Evolutionary conservation across 176 grass and related monocot genomes (phyloP).

Genomic region (Oryza australiensis): DNA sequence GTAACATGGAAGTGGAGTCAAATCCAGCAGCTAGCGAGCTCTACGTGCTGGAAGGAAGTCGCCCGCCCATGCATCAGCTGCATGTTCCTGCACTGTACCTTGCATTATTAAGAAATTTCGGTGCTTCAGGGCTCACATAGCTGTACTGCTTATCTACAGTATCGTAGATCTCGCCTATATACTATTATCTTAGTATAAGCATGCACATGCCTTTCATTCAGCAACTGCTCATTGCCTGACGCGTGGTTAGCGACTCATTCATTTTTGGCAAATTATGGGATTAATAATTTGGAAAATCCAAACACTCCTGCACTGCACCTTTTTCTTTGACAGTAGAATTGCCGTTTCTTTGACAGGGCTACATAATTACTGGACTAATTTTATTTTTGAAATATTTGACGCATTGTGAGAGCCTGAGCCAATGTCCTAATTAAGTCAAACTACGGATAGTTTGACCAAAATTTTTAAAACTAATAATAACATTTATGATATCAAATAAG

Average conservation of each 20-base stretch:
- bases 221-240: slow-evolving; percentile 2
- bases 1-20: neutral
- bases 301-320: neutral
- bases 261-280: neutral
- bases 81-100: slow-evolving; percentile 39
- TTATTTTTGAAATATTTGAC: too few relatives aligned
- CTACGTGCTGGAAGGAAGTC: slow-evolving; percentile 13
- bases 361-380: too few relatives aligned
- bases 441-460: too few relatives aligned
- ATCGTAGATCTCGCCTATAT: neutral
- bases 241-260: slow-evolving; percentile 33
- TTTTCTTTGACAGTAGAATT: neutral
- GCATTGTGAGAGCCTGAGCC: too few relatives aligned
- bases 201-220: slow-evolving; percentile 8
- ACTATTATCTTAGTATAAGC: slow-evolving; percentile 4
- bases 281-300: neutral
- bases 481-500: too few relatives aligned
- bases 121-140: neutral
- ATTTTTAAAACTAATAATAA: too few relatives aligned
- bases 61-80: slow-evolving; percentile 29
- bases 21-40: slow-evolving; percentile 12
- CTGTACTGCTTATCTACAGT: slow-evolving; percentile 3
- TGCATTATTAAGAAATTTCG: slow-evolving; percentile 8
- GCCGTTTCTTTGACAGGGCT: neutral
- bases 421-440: too few relatives aligned